A percentile compares a stretch with the other conserved stretches of the same genome.
Conservation (phyloP, 2,329 filamentous ascomycete genomes). For the Cytospora piceicola region DNA sequence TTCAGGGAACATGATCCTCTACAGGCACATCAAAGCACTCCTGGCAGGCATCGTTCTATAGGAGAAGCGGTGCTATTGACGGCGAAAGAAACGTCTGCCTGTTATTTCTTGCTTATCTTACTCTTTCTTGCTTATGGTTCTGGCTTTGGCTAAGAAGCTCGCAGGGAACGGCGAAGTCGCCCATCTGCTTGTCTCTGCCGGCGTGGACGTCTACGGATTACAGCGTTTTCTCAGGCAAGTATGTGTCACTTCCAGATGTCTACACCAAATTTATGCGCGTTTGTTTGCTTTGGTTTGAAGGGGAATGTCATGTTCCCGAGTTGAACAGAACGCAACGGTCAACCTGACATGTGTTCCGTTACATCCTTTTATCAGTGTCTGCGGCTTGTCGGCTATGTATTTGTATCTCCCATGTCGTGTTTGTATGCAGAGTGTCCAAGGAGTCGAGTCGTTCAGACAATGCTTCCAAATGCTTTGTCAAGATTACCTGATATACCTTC, state of each 20-base stretch:
- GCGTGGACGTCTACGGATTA: neutral
- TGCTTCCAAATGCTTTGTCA: conserved; percentile 22
- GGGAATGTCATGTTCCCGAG: neutral
- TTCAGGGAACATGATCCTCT: neutral
- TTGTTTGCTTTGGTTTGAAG: neutral
- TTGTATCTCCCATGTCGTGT: conserved; percentile 3
- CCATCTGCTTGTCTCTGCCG: neutral
- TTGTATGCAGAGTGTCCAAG: conserved; percentile 4
- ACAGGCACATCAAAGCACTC: neutral
- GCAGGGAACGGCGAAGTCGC: neutral
- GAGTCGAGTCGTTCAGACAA: conserved; percentile 5
- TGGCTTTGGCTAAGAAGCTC: neutral
- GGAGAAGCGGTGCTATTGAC: neutral
- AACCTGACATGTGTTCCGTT: conserved; percentile 17
- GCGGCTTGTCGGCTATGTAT: conserved; percentile 15
- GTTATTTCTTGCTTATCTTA: neutral
- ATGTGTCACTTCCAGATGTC: neutral
- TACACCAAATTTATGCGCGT: conserved; percentile 4
- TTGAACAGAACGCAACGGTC: conserved; percentile 1
- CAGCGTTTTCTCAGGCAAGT: neutral
- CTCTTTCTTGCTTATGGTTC: neutral
- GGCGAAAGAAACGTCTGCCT: neutral
- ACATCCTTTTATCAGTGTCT: neutral
- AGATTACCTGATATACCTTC: conserved; percentile 22
- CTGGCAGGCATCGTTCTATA: neutral